phyloP scores from a whole-genome alignment of 306 rosid genomes.

The Erythrophleum fordii region DNA sequence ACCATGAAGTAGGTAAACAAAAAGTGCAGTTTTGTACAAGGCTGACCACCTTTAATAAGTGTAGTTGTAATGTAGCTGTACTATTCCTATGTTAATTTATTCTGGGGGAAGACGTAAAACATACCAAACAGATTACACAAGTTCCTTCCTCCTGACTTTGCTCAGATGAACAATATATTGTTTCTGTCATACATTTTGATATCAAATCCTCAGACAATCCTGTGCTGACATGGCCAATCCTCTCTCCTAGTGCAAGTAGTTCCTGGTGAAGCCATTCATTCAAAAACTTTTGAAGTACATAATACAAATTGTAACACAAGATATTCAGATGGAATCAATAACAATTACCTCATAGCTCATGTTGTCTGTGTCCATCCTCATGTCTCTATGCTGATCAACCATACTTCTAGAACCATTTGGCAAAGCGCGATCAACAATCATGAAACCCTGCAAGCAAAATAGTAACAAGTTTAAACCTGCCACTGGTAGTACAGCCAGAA shows the following conservation, averaged over 20 bases:
- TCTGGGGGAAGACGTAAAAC: background rate
- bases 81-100: background rate
- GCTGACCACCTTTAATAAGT: background rate
- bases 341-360: constrained; percentile 80
- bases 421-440: constrained; percentile 68
- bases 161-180: constrained; percentile 77
- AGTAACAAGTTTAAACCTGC: constrained; percentile 7
- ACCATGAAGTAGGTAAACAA: background rate
- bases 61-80: background rate
- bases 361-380: constrained; percentile 86
- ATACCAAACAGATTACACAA: constrained; percentile 52
- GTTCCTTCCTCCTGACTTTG: constrained; percentile 69
- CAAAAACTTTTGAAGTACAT: background rate
- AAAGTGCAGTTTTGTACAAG: background rate
- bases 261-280: constrained; percentile 55
- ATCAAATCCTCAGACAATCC: constrained; percentile 73
- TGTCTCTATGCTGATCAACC: constrained; percentile 79
- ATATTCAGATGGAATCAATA: background rate
- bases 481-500: constrained; percentile 4
- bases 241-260: constrained; percentile 82
- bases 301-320: background rate
- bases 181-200: constrained; percentile 70
- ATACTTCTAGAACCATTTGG: constrained; percentile 66
- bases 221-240: constrained; percentile 80
- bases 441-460: constrained; percentile 62